These are phyloP conservation scores for Meripilus lineatus DNA, from an alignment of 1,284 basidiomycete species.

Conservation along the genomic window DNA sequence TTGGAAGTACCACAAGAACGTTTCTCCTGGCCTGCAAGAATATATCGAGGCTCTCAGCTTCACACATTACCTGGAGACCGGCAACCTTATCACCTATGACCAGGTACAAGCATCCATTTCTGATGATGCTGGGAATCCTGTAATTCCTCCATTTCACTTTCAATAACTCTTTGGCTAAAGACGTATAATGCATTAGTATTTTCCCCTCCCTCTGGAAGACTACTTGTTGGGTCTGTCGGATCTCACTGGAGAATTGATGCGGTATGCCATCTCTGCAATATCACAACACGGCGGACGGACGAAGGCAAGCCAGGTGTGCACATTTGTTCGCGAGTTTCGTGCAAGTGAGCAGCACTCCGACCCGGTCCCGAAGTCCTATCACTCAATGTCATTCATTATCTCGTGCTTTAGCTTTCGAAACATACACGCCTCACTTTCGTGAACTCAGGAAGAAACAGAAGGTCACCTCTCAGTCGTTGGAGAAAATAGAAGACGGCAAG, in stretches of 20 bases:
- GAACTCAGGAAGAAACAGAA: slow-evolving; percentile 85
- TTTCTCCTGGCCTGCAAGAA: slow-evolving; percentile 82
- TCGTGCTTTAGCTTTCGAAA: slow-evolving; percentile 64
- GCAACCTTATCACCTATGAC: slow-evolving; percentile 63
- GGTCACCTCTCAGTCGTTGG: slow-evolving; percentile 80
- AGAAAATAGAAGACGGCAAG: slow-evolving; percentile 93
- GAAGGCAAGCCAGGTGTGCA: slow-evolving; percentile 67
- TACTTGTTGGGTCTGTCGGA: slow-evolving; percentile 93
- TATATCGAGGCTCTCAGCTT: slow-evolving; percentile 94
- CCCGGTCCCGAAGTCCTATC: too few relatives aligned
- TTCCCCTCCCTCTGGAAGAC: slow-evolving; percentile 70
- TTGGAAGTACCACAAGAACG: slow-evolving; percentile 76
- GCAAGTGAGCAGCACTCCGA: too few relatives aligned
- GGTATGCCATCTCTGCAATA: slow-evolving; percentile 81
- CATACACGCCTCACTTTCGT: slow-evolving; percentile 59
- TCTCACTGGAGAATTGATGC: slow-evolving; percentile 96
- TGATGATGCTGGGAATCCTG: slow-evolving; percentile 54
- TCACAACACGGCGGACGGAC: slow-evolving; percentile 66
- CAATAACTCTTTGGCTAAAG: background rate
- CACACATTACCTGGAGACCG: slow-evolving; percentile 79
- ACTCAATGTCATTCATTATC: too few relatives aligned
- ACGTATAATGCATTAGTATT: slow-evolving; percentile 42
- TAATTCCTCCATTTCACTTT: slow-evolving; percentile 38
- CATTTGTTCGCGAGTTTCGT: slow-evolving; percentile 76
- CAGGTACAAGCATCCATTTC: slow-evolving; percentile 65